Evolutionary conservation across 805 yeast species (phyloP), one percentile per base, ranked within the genome.

Genomic region (Candida orba): DNA sequence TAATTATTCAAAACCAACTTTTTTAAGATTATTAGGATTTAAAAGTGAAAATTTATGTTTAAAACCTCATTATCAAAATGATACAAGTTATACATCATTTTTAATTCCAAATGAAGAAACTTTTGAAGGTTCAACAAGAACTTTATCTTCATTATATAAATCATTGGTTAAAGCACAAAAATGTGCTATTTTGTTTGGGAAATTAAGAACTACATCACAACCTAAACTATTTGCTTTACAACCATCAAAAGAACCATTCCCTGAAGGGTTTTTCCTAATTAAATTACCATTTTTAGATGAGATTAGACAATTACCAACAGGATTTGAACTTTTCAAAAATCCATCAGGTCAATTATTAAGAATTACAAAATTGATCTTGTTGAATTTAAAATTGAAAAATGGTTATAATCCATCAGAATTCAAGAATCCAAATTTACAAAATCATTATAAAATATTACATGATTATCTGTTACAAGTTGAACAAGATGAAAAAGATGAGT

Each of bases 271-370:
- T 48, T 78, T 81, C 39, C 59, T 89, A 44, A 70, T 84, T 8
- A 69, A 72, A 27, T 52, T 85, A 20, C 96, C 98, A 1, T 84
- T 75, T 68, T 63, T 76, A 14, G 95, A 88, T 51, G 91, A 87
- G 57, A 62, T 88, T 4, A 68, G 97, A 41, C 69, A 74, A 30
- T 60, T 78, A 4, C 96, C 97, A 0, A 63, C 62, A 5, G 46
- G 49, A 2, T 49, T 35, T 25, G 49, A 44, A 13, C 12, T 39
- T 12, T 9, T n/a, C n/a, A 30, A 40, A 12, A 43, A 40, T 23
- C 38, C 43, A 12, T 36, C 49, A 25, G 37, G 37, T 9, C 42
- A 48, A 34, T 33, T 56, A 31, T 38, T 37, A 18, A 25, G 36
- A 4, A 44, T 58, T 23, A 51, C 58, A 1, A 62, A 62, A 25